Base-by-base conservation (phyloP, 1,139 yeast species). In the Saccharomycopsis crataegensis region DNA sequence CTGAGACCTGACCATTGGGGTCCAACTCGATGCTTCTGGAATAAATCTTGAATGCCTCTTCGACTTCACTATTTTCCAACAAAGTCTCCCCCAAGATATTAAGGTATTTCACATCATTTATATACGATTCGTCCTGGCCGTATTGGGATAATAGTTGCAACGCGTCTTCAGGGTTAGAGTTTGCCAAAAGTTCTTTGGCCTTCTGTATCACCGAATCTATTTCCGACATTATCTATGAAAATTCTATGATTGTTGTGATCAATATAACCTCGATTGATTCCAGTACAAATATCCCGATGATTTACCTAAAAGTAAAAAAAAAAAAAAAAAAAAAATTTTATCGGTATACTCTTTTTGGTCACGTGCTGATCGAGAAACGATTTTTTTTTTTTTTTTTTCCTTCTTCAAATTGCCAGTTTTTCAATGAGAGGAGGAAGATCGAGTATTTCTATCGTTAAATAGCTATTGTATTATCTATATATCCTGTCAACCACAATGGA, bases 11-110 rank as follows among this genome's bases (percentile, higher is more conserved):
- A 1, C 87, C 96, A 1, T 72, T 68, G 6, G 87, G 82, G 66
- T 91, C 98, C 51, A 84, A 59, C 59, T 79, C 78, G 57, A 93
- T 83, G 1, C 91, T 83, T 52, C 70, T 71, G n/a, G 69, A 68
- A 50, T 91, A 73, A 31, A 82, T 72, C 6, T 80, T 77, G 65
- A 83, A 87, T 0, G 96, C 97, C 55, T 76, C 75, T 60, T 87
- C 94, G 52, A 91, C 79, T 59, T 86, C 82, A 57, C 90, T 89
- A 55, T 75, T 75, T 66, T 93, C 99, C 53, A 91, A 72, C 57
- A 85, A 79, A 1, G 84, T 77, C 66, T 90, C 96, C 6, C 95
- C 96, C 51, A 82, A 68, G 1, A 74, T 61, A 60, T 82, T 83
- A 33, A 77, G 64, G 51, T 65, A 72, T 8, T 66, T 62, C 16